Conservation (phyloP, 768 basidiomycete genomes). For the Psilocybe cyanescens region DNA sequence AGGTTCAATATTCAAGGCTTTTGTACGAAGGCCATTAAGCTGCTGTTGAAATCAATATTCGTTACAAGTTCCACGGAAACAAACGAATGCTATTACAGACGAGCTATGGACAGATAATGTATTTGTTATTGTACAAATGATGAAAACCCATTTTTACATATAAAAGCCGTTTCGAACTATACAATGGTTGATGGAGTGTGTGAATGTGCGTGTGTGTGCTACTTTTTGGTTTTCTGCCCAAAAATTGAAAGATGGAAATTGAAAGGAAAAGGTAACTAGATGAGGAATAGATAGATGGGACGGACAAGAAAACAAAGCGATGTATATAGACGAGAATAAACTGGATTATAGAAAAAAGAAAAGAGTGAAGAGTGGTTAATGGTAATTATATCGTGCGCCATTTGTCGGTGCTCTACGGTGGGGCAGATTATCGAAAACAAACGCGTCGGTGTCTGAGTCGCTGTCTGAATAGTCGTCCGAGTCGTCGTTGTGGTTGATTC, state of each 20-base stretch:
- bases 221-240: not conserved
- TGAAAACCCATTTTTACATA: constrained; percentile 4
- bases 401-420: constrained; percentile 48
- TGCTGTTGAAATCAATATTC: too few species aligned
- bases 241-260: too few species aligned
- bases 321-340: constrained; percentile 7
- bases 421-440: constrained; percentile 61
- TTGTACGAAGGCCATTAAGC: too few species aligned
- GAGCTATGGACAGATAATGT: not conserved
- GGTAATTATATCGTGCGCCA: constrained; percentile 42
- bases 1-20: too few species aligned
- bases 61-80: too few species aligned
- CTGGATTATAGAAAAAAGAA: constrained; percentile 15
- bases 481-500: constrained; percentile 45
- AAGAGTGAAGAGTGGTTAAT: constrained; percentile 16
- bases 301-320: constrained; percentile 7
- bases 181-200: constrained; percentile 5
- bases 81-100: constrained; percentile 1
- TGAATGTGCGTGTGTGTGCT: not conserved
- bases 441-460: constrained; percentile 60
- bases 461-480: constrained; percentile 53
- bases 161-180: not conserved
- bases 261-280: too few species aligned
- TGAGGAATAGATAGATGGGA: too few species aligned
- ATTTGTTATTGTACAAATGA: constrained; percentile 4